Percentiles rank a stretch among this genome's conserved stretches.
These are phyloP conservation scores for Lentinus tigrinus DNA, from an alignment of 768 basidiomycete genomes.

Conservation along the genomic window DNA sequence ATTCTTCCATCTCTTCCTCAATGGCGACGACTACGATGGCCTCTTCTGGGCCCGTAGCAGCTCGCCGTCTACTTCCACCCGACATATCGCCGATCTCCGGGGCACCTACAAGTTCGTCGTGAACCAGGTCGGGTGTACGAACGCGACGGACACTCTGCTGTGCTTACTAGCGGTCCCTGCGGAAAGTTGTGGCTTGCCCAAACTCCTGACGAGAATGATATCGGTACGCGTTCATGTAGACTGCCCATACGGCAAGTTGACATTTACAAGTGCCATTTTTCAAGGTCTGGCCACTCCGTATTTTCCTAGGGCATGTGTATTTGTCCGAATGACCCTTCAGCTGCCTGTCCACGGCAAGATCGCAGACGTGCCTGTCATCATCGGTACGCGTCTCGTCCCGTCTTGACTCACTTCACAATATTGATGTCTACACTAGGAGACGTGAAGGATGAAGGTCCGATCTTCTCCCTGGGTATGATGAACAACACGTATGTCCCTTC, in stretches of 20 bases:
- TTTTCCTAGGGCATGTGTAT: too few relatives aligned
- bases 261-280: too few relatives aligned
- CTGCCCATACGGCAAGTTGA: too few relatives aligned
- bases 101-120: slow-evolving; percentile 41
- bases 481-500: slow-evolving; percentile 30
- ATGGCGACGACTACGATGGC: slow-evolving; percentile 23
- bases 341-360: too few relatives aligned
- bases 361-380: too few relatives aligned
- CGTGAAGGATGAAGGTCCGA: slow-evolving; percentile 57
- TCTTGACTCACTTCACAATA: slow-evolving; percentile 8
- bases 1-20: slow-evolving; percentile 24
- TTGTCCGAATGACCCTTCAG: too few relatives aligned
- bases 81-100: slow-evolving; percentile 27
- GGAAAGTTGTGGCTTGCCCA: slow-evolving; percentile 20
- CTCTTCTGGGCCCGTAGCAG: slow-evolving; percentile 36
- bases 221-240: slow-evolving; percentile 1
- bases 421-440: not conserved
- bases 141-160: slow-evolving; percentile 34
- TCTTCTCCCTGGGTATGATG: slow-evolving; percentile 27
- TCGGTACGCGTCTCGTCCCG: too few relatives aligned
- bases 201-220: slow-evolving; percentile 29
- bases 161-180: slow-evolving; percentile 42
- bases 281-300: too few relatives aligned
- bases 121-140: slow-evolving; percentile 33
- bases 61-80: not conserved